Evolutionary conservation across 1,284 basidiomycete genomes (phyloP).

Genomic region (Grifola frondosa): DNA sequence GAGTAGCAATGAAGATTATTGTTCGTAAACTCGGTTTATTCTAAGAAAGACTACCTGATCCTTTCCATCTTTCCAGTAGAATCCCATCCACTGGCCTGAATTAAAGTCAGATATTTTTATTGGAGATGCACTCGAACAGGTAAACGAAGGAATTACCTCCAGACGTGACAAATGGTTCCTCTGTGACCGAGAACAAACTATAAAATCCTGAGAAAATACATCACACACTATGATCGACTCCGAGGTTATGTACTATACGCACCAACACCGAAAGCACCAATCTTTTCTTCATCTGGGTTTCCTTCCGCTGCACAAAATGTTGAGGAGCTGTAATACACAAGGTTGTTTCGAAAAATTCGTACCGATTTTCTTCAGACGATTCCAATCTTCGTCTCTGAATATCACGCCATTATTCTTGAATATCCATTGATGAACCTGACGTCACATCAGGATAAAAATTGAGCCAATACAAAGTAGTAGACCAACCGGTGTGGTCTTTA

Average conservation of each 20-base stretch:
- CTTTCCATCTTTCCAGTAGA: conserved; percentile 94
- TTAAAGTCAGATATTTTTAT: not conserved
- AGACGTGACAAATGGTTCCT: conserved; percentile 91
- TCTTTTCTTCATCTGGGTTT: conserved; percentile 83
- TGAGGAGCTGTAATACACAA: conserved; percentile 2
- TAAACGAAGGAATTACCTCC: conserved; percentile 52
- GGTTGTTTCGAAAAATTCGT: conserved; percentile 17
- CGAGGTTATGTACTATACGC: conserved; percentile 22
- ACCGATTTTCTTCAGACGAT: conserved; percentile 85
- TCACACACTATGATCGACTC: not conserved
- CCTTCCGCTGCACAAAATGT: conserved; percentile 59
- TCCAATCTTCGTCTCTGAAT: conserved; percentile 88
- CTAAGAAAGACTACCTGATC: conserved; percentile 77
- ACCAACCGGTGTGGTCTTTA: conserved; percentile 53
- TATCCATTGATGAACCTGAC: conserved; percentile 67
- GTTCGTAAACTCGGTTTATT: not conserved
- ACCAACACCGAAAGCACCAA: conserved; percentile 86
- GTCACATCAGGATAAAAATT: not conserved
- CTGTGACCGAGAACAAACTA: conserved; percentile 82
- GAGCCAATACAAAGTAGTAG: not conserved
- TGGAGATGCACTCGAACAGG: not conserved
- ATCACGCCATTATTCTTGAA: conserved; percentile 87
- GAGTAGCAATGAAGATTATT: not conserved
- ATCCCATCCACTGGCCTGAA: conserved; percentile 88
- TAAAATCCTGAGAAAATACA: conserved; percentile 59